phyloP scores from a whole-genome alignment of 2,329 filamentous ascomycete genomes.

The Sporothrix brunneoviolacea region DNA sequence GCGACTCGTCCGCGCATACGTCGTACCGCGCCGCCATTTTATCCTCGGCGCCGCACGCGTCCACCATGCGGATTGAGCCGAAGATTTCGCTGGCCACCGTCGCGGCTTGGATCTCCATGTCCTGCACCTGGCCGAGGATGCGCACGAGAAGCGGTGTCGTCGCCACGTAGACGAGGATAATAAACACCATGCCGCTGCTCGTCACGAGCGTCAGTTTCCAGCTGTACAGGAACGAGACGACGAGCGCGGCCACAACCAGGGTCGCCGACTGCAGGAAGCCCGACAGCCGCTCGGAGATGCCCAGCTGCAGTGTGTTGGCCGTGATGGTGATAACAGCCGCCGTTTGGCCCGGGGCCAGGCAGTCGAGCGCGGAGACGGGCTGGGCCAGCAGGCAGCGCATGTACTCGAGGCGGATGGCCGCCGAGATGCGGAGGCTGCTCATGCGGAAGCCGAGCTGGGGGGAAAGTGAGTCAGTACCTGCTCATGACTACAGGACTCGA shows the following conservation, averaged over 20 bases:
- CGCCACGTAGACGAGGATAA: constrained; percentile 40
- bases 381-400: constrained; percentile 57
- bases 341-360: constrained; percentile 52
- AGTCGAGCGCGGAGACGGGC: constrained; percentile 60
- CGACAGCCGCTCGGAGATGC: constrained; percentile 56
- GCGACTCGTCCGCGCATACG: constrained; percentile 47
- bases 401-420: constrained; percentile 56
- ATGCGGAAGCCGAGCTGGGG: constrained; percentile 48
- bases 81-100: constrained; percentile 55
- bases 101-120: constrained; percentile 49
- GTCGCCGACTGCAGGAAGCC: constrained; percentile 49
- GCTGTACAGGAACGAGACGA: constrained; percentile 49
- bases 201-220: constrained; percentile 56
- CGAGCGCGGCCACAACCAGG: constrained; percentile 44
- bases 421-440: constrained; percentile 53
- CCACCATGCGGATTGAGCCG: constrained; percentile 52
- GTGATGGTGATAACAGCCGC: constrained; percentile 58
- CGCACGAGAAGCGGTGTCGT: constrained; percentile 52
- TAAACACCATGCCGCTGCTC: constrained; percentile 48
- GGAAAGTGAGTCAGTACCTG: neutral
- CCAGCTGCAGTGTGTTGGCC: constrained; percentile 54
- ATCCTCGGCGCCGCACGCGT: constrained; percentile 54
- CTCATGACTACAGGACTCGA: neutral
- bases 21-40: constrained; percentile 48
- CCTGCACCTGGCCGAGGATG: constrained; percentile 35